These are phyloP conservation scores for Xylaria sp. DNA, from an alignment of 2,329 filamentous ascomycete species.

Conservation along the genomic window DNA sequence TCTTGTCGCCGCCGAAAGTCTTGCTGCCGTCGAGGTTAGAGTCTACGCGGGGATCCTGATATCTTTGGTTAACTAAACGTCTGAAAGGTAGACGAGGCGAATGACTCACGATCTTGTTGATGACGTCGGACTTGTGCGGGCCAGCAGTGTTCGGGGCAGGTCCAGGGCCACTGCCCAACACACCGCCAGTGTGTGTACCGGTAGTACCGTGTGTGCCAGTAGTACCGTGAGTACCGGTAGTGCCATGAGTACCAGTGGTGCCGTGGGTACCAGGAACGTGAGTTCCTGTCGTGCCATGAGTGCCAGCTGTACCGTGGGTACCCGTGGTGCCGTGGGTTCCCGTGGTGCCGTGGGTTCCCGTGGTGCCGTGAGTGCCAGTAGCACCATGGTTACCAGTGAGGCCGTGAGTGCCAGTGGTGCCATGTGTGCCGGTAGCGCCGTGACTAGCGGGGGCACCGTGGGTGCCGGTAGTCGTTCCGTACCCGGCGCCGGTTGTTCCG, in stretches of 20 bases:
- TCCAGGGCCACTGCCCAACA: constrained; percentile 32
- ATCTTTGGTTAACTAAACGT: constrained; percentile 59
- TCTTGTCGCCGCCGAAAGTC: constrained; percentile 59
- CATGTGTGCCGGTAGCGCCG: constrained; percentile 31
- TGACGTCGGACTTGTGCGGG: constrained; percentile 47
- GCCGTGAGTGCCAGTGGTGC: constrained; percentile 13
- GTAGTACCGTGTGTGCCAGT: constrained; percentile 28
- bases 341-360: constrained; percentile 32
- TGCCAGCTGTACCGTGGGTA: constrained; percentile 33
- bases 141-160: constrained; percentile 51
- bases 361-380: constrained; percentile 28
- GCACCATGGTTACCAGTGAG: constrained; percentile 12
- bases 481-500: constrained; percentile 25
- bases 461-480: not conserved
- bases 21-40: constrained; percentile 57
- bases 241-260: constrained; percentile 23
- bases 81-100: constrained; percentile 42
- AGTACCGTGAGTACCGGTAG: constrained; percentile 23
- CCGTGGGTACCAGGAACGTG: constrained; percentile 25
- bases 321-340: constrained; percentile 39
- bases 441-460: constrained; percentile 38
- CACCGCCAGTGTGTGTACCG: constrained; percentile 12
- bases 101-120: not conserved
- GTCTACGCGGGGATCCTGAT: constrained; percentile 59
- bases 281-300: constrained; percentile 15